phyloP scores from a whole-genome alignment of 805 yeast genomes.

The Pichia manshurica region DNA sequence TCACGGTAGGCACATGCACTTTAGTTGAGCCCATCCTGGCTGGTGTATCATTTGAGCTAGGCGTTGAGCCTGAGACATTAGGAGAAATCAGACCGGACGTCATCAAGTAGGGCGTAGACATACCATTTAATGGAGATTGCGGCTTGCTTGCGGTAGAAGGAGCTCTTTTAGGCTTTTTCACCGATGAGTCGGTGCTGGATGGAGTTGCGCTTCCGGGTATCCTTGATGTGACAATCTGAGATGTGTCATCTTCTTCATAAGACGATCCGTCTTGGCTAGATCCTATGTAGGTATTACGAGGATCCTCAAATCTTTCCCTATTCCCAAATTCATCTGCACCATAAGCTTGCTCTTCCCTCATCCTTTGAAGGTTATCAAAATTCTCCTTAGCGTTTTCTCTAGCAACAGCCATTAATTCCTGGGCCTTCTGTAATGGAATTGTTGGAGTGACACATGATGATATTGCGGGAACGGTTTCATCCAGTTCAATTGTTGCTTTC shows the following conservation, averaged over 20 bases:
- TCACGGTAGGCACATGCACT: conserved; percentile 28
- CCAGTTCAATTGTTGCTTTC: conserved; percentile 94
- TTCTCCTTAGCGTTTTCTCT: conserved; percentile 63
- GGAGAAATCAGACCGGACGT: conserved; percentile 61
- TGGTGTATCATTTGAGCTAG: conserved; percentile 5
- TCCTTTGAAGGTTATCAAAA: conserved; percentile 42
- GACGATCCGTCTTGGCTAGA: conserved; percentile 4
- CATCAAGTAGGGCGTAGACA: conserved; percentile 62
- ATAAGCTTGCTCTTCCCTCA: conserved; percentile 21
- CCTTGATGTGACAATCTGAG: conserved; percentile 16
- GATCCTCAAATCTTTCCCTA: conserved; percentile 3
- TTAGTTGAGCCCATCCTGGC: conserved; percentile 17
- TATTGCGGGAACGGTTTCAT: conserved; percentile 85
- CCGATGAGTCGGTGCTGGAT: conserved; percentile 23
- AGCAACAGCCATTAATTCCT: conserved; percentile 76
- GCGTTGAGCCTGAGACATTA: conserved; percentile 20
- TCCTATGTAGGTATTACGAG: background rate
- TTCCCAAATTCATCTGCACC: background rate
- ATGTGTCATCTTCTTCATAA: conserved; percentile 1
- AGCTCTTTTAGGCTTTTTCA: conserved; percentile 28
- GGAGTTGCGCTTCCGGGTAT: conserved; percentile 25
- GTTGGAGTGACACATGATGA: conserved; percentile 96
- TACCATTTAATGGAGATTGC: conserved; percentile 34
- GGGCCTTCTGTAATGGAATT: conserved; percentile 79
- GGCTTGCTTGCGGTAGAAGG: conserved; percentile 38